Evolutionary conservation across 305 asterid species (phyloP), one percentile per base, ranked within the genome.

Genomic region (Fraxinus paxiana): DNA sequence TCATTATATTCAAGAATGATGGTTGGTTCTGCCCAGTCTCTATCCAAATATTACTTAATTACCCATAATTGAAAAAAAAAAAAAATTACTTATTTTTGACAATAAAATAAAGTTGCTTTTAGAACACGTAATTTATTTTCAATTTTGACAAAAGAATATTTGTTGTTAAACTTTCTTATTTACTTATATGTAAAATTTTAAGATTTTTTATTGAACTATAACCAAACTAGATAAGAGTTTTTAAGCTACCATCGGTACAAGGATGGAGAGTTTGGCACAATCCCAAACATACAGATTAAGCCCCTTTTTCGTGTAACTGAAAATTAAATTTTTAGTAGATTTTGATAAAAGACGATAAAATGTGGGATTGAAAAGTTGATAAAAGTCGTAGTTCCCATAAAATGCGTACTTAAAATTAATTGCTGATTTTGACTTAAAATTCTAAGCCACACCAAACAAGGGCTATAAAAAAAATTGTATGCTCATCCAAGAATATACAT

Each of bases 1-100:
- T 38, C 56, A 46, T 74, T 4, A 84, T 76, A 80, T 72, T 82
- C 75, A 73, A 56, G 73, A 76, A 77, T 70, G 80, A 84, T 83
- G 78, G 86, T 82, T 67, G 79, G 46, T 69, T 15, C 75, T 77
- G 71, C 83, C 87, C 83, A 28, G 77, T 83, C 63, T 54, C 74
- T 38, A 73, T 38, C 79, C 82, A 70, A 6, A 59, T 22, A 33
- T 8, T 71, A 74, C 56, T 73, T 35, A 28, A 70, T 79, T 82
- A 80, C 78, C 1, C 48, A 78, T 67, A 75, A 77, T 33, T 34
- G 5, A 31, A 74, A 1, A 34, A 17, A 73, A 34, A 15, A 26
- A 30, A 30, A 73, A 73, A 0, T 34, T 78, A 76, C 78, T 35
- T 81, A 38, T 31, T 73, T 28, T 30, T 28, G 15, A 71, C 61